Evolutionary conservation across 257 asterid genomes (phyloP), one percentile per base, ranked within the genome.

Genomic region (Haberlea rhodopensis): DNA sequence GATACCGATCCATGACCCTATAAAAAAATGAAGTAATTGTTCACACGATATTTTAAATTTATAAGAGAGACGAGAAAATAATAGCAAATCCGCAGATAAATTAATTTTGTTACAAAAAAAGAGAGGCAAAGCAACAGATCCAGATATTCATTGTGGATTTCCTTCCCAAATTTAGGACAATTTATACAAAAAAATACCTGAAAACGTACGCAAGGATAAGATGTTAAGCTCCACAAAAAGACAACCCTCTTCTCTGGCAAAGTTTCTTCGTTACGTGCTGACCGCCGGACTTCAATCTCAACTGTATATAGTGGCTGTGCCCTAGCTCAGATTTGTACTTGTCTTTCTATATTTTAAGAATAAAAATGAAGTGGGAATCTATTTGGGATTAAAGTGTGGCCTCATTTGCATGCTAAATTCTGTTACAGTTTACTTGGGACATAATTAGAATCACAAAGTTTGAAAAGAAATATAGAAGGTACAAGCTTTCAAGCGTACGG

Each of bases 1-100:
- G 84, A 85, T 85, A 85, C 65, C 92, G 87, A 85, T 85, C 92
- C 92, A 85, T 85, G 70, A 62, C 81, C 18, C 45, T 34, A n/a
- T n/a, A n/a, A 13, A 2, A 34, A 40, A 40, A 11, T 29, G 34
- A 40, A 34, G 2, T 10, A 34, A 40, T 13, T 4, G 18, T 40
- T 40, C 48, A 4, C 48, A 40, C n/a, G n/a, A n/a, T n/a, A n/a
- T 4, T 11, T 40, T 13, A 9, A 9, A 29, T 29, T 29, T 7
- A 29, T 10, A 29, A 29, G 1, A 9, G 15, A 34, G 43, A 34
- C 43, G 3, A 10, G 9, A 34, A 9, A 34, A 34, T 13, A 34
- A 34, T 15, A 34, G 15, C 43, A 34, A 40, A 40, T 40, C 18
- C 48, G 48, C 48, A 40, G 18, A 40, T 13, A 40, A 40, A 40